phyloP scores from a whole-genome alignment of 2,329 filamentous ascomycete species.

The Colletotrichum camelliae region DNA sequence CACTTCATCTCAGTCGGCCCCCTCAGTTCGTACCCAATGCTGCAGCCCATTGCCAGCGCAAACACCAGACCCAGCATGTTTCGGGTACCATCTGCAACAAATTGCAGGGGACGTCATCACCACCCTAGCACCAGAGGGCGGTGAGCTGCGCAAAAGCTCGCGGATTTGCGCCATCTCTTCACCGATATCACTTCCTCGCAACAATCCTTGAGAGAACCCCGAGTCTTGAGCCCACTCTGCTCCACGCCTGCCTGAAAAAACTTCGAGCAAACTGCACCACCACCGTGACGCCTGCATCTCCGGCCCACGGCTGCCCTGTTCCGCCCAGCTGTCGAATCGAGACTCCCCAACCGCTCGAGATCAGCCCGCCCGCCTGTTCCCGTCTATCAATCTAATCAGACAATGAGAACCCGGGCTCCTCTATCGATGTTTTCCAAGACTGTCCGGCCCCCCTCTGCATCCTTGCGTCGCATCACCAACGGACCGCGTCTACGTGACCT shows the following conservation, averaged over 20 bases:
- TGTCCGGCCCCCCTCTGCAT: not conserved
- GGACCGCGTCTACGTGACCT: not conserved
- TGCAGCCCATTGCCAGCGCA: not conserved
- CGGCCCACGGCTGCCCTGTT: not conserved
- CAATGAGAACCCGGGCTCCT: not conserved
- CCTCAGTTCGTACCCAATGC: not conserved
- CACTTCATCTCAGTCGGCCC: not conserved
- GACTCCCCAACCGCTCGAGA: not conserved
- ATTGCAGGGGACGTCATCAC: not conserved
- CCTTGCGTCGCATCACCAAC: slow-evolving; percentile 17
- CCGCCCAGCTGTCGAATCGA: not conserved
- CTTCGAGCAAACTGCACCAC: not conserved
- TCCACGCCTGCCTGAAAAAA: not conserved
- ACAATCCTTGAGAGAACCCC: not conserved
- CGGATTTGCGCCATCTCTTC: not conserved
- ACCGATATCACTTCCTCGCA: slow-evolving; percentile 4
- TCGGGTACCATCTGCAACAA: not conserved
- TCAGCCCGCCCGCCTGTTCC: not conserved
- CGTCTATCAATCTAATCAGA: not conserved
- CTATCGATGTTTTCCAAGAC: not conserved
- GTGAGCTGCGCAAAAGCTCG: not conserved
- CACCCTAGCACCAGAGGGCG: slow-evolving; percentile 11
- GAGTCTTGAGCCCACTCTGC: not conserved
- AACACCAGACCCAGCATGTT: not conserved
- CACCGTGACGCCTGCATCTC: not conserved